Conservation (phyloP, 345 rosid genomes). For the Citrus sp. region DNA sequence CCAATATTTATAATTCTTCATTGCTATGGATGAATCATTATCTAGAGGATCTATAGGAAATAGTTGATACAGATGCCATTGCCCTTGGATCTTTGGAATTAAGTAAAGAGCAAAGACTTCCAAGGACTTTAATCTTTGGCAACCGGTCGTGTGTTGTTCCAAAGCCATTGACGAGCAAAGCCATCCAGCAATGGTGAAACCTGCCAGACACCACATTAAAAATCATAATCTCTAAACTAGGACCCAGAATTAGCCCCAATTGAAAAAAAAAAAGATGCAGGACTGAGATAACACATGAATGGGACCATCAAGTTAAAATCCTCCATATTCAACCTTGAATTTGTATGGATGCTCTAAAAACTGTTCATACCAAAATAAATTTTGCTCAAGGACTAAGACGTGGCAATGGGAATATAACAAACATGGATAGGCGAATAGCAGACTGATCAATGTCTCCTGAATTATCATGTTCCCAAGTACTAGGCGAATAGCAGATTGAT, state of each 20-base stretch:
- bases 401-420: neutral
- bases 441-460: neutral
- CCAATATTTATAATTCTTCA: neutral
- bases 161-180: slow-evolving; percentile 71
- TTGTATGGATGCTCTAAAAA: neutral
- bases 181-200: slow-evolving; percentile 85
- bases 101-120: neutral
- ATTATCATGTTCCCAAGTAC: neutral
- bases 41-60: too few relatives aligned
- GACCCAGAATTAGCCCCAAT: neutral
- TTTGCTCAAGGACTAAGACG: neutral
- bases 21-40: neutral
- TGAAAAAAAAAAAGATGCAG: too few relatives aligned
- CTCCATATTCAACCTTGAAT: neutral
- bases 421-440: neutral
- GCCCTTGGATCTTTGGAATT: neutral
- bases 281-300: neutral
- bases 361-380: neutral
- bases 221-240: neutral
- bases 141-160: slow-evolving; percentile 73
- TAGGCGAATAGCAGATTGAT: neutral
- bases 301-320: neutral
- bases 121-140: slow-evolving; percentile 30
- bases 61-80: too few relatives aligned
- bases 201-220: slow-evolving; percentile 32